Base-by-base conservation (phyloP, 2,329 filamentous ascomycete genomes). In the Botrytis paeoniae region DNA sequence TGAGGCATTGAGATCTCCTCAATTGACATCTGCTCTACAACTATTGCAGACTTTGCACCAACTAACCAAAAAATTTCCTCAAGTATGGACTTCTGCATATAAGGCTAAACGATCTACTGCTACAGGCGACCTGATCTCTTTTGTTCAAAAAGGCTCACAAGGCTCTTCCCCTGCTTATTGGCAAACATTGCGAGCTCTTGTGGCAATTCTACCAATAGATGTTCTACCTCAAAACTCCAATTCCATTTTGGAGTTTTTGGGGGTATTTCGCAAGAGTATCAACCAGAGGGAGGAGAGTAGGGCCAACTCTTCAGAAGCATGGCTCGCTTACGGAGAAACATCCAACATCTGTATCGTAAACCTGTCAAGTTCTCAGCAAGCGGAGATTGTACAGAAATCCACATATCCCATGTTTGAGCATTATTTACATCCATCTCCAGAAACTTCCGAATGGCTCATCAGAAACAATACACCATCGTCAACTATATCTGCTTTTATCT, bases 131-230 rank as follows among this genome's bases (percentile, higher is more conserved):
- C 82, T 99, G 6, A 87, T 88, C 68, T 85, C 89, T 14, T 96
- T 97, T 77, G 84, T 98, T 10, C 90, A 92, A 75, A 93, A 91
- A 78, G 95, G 96, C 4, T 97, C 95, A 0, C 93, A 98, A 79
- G 89, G 90, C n/a, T 92, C 92, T 4, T 85, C 89, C 0, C 83
- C 86, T 5, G 87, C 86, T 16, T 97, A 91, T 79, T 99, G 96
- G 96, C 82, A 85, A 39, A 88, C 87, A 25, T 81, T 97, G 45
- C 85, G 87, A 57, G 84, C 85, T 43, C 82, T 98, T 0, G 80
- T 97, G 68, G 80, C 82, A 37, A 80, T 80, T 10, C 77, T 93
- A 20, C 91, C 91, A 7, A 73, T 79, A 9, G 84, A 87, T 35
- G 81, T 90, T 1, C 80, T 95, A 1, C 85, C 91, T 66, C 77